These are phyloP conservation scores for Ottelia alismoides DNA, from an alignment of 106 monocot species.

Conservation along the genomic window DNA sequence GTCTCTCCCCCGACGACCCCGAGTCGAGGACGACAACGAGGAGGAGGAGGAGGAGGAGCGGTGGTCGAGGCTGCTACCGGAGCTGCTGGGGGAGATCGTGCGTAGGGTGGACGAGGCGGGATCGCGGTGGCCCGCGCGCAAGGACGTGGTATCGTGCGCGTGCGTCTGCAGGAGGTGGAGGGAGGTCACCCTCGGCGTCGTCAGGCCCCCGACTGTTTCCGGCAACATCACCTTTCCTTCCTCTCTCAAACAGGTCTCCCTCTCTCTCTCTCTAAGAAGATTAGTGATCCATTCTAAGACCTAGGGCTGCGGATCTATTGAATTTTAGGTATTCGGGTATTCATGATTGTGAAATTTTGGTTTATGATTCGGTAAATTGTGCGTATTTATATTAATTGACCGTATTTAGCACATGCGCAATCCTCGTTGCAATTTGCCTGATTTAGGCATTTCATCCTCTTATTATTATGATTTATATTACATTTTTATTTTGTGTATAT, in stretches of 20 bases:
- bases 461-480: background rate
- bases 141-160: conserved; percentile 72
- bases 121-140: conserved; percentile 62
- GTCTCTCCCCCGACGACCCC: background rate
- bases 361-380: background rate
- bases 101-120: conserved; percentile 56
- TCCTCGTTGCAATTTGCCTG: no score
- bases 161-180: conserved; percentile 76
- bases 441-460: no score
- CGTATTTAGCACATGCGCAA: background rate
- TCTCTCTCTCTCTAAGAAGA: background rate
- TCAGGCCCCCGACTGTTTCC: conserved; percentile 34
- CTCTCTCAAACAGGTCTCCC: conserved; percentile 72
- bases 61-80: conserved; percentile 78
- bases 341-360: background rate
- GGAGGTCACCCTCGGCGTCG: conserved; percentile 44
- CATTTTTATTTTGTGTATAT: background rate
- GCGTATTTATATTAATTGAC: background rate
- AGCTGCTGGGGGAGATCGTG: conserved; percentile 78
- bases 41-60: conserved; percentile 32
- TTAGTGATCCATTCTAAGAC: background rate
- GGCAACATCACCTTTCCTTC: conserved; percentile 90
- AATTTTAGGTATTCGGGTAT: background rate
- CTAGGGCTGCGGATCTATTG: background rate
- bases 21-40: conserved; percentile 1